phyloP scores from a whole-genome alignment of 129 eudicot species.

The Scalesia atractyloides region DNA sequence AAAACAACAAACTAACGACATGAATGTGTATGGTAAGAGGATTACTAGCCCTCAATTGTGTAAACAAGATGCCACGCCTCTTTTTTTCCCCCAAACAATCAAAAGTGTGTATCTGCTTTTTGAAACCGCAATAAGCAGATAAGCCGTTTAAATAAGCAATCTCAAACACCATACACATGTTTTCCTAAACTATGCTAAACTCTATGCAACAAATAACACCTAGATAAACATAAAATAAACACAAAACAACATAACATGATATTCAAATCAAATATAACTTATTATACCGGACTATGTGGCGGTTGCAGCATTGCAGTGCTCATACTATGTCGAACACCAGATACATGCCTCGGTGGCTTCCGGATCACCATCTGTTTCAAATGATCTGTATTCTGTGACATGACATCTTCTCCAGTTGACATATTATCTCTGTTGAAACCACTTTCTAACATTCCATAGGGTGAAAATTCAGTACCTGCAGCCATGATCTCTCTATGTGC shows the following conservation, averaged over 20 bases:
- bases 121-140: not conserved
- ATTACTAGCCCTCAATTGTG: not conserved
- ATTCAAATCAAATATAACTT: not conserved
- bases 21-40: not conserved
- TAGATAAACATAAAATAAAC: not conserved
- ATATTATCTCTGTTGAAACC: conserved; percentile 40
- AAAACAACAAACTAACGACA: not conserved
- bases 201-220: conserved; percentile 4
- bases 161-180: not conserved
- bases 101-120: not conserved
- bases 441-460: conserved; percentile 49
- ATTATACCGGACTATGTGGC: conserved; percentile 49
- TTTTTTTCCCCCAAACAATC: not conserved
- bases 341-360: conserved; percentile 67
- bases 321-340: conserved; percentile 59
- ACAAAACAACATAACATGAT: conserved; percentile 11
- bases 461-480: conserved; percentile 68
- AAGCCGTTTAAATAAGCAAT: not conserved
- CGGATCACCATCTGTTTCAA: conserved; percentile 47
- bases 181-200: not conserved
- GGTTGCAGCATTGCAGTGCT: conserved; percentile 47
- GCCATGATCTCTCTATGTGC: conserved; percentile 54
- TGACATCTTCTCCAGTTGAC: conserved; percentile 47
- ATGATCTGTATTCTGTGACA: conserved; percentile 47
- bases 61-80: not conserved